Base-by-base conservation (phyloP, 83 land plant genomes). In the Diphasiastrum complanatum region DNA sequence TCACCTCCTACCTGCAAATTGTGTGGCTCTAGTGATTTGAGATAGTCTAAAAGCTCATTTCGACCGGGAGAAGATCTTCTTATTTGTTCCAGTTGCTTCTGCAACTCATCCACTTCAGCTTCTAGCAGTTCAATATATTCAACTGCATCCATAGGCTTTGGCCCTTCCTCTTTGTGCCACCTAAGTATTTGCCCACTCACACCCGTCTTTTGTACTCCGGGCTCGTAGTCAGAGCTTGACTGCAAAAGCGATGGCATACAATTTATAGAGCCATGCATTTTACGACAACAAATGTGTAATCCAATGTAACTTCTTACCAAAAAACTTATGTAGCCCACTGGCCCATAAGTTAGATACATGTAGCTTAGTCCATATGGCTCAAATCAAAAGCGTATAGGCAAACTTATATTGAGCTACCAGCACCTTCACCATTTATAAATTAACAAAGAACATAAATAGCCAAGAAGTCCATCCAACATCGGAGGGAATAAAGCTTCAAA, bases 41-140 rank as follows among this genome's bases (percentile, higher is more conserved):
- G 71, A 63, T 87, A 91, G 25, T 85, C 88, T 56, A 91, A 61
- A 40, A 91, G 71, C 47, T 91, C 95, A 67, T 91, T 91, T 22
- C 61, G 79, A 4, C 97, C 97, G 67, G 52, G 55, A 35, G 69
- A 45, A 45, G 79, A n/a, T 37, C 49, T 65, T 72, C 68, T 81
- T 62, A 84, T 78, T 52, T 28, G 40, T 36, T 68, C 76, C 19
- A 91, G 61, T 64, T 91, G 90, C 31, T 64, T 78, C 64, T 80
- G 79, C 46, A 91, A 48, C 65, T 91, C 83, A 54, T 76, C 83
- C 28, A 91, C 74, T 67, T 91, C 95, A 31, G 73, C 75, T 71
- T 91, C 97, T 68, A 91, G 85, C 58, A 82, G 59, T 64, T 91
- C 97, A 37, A 91, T 86, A 59, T 91, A 91, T 60, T 81, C 82